Evolutionary conservation across 768 basidiomycete species (phyloP), one percentile per base, ranked within the genome.

Genomic region (Lanmaoa pseudosensibilis): DNA sequence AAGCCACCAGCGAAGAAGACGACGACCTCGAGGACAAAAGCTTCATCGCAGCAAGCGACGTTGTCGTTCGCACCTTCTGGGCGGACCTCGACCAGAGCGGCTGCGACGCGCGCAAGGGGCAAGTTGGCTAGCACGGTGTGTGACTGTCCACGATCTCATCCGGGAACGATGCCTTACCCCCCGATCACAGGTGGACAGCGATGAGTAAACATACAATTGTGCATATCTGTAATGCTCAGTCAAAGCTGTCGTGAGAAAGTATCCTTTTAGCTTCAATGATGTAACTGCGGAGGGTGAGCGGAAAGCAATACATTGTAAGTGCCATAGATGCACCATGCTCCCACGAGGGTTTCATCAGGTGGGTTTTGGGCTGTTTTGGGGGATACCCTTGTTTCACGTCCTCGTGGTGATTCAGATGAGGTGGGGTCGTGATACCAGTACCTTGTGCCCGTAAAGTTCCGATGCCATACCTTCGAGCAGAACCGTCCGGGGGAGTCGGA

Each of bases 101-200:
- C 90, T 15, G 90, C 90, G 8, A 77, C 83, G 18, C 84, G 77
- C 63, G 87, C 90, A 11, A 82, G 78, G 63, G 80, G 81, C 41
- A 89, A 75, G 71, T 81, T 88, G 72, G 80, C 83, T 4, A 73
- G 64, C 37, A 67, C 69, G 52, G 79, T 81, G 48, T 56, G 77
- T 71, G 50, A 46, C 30, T 13, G 16, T 23, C 13, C 13, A 8
- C 13, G 40, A 36, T 27, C n/a, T 39, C 12, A 9, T 46, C 3
- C 8, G 10, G 5, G 34, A 47, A 19, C 43, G 6, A 30, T 12
- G 11, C 9, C 34, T 58, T 2, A 56, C 4, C 3, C 18, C 15
- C 16, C 33, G 23, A 54, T 34, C n/a, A 10, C 40, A 70, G 59
- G 38, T 66, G 19, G 72, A 71, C 32, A 73, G 70, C 33, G 72